Base-by-base conservation (phyloP, 2,329 filamentous ascomycete species). In the Zalaria obscura region DNA sequence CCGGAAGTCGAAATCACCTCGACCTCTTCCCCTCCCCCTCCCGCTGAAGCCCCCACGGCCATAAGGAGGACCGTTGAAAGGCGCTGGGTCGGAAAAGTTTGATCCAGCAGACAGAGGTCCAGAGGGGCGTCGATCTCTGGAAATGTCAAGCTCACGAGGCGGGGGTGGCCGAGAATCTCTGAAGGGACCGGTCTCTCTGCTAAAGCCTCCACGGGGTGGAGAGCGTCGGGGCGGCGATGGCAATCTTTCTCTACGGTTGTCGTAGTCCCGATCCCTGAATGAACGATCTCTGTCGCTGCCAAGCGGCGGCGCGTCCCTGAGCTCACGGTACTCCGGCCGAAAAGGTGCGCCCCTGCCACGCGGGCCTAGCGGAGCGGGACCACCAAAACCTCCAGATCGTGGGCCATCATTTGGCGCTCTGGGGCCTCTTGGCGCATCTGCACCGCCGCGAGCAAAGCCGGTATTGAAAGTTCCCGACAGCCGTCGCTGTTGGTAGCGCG, bases 351-450 rank as follows among this genome's bases (percentile, higher is more conserved):
- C 76, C 43, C 78, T 72, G 35, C 80, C 80, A 43, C 83, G 73
- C 9, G 78, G 80, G 27, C 59, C 61, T 40, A 59, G 53, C 36
- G 60, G 57, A 11, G 55, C 48, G 27, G 54, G 50, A 32, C 55
- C 48, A 4, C 54, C 50, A 4, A 51, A 50, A 26, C 54, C 58
- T 33, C 60, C 56, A n/a, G 56, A 55, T 40, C 65, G 59, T 38
- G 62, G 55, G 10, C 73, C 27, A 75, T 89, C 83, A 45, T 82
- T 73, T 43, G 87, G 66, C 3, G 83, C 84, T 59, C 88, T 86
- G 7, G 87, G 86, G 0, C 83, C 87, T 42, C 86, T 74, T 3
- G 87, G 87, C 2, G 83, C 80, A 48, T 93, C 84, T 36, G 49
- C 46, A 27, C 49, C 52, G 38, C 43, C 48, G 40, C 53, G 50